Conservation (phyloP, 352 stramenopile species). For the Thalassiosira exigua region DNA sequence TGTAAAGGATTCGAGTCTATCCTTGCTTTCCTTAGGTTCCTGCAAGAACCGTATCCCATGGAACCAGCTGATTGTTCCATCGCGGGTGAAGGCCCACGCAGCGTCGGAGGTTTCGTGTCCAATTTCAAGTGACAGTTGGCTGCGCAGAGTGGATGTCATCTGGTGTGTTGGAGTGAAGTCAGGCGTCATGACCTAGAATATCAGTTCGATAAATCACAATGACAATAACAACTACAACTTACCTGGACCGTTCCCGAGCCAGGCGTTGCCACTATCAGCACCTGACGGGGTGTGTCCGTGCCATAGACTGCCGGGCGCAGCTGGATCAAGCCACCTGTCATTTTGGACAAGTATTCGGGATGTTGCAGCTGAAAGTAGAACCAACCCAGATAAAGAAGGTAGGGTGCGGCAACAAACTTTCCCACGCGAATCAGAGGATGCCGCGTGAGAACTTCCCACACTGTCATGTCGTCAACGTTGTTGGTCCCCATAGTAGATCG, state of each 20-base stretch:
- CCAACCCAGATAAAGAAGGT: slow-evolving; percentile 41
- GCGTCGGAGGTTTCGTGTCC: slow-evolving; percentile 72
- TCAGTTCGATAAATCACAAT: too few species aligned
- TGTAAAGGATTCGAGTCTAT: slow-evolving; percentile 10
- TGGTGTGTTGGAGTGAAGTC: too few species aligned
- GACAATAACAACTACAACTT: too few species aligned
- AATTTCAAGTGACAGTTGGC: slow-evolving; percentile 65
- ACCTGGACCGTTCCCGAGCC: slow-evolving; percentile 59
- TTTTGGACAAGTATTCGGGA: slow-evolving; percentile 39
- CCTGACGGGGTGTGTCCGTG: slow-evolving; percentile 48
- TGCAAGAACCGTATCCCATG: slow-evolving; percentile 71
- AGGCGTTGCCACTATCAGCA: slow-evolving; percentile 71
- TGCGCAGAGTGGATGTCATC: slow-evolving; percentile 40
- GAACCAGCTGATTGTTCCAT: slow-evolving; percentile 74
- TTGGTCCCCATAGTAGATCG: slow-evolving; percentile 14
- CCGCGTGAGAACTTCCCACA: slow-evolving; percentile 32
- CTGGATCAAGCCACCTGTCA: slow-evolving; percentile 5
- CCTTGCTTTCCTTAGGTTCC: slow-evolving; percentile 10
- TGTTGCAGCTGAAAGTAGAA: slow-evolving; percentile 45
- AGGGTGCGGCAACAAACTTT: slow-evolving; percentile 47
- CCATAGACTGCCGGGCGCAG: slow-evolving; percentile 39
- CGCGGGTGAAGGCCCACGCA: slow-evolving; percentile 64
- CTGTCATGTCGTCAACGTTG: slow-evolving; percentile 35
- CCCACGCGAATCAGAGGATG: slow-evolving; percentile 52
- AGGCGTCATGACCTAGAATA: too few species aligned